These are phyloP conservation scores for Patellifolia procumbens DNA, from an alignment of 179 eudicot species.

Conservation along the genomic window DNA sequence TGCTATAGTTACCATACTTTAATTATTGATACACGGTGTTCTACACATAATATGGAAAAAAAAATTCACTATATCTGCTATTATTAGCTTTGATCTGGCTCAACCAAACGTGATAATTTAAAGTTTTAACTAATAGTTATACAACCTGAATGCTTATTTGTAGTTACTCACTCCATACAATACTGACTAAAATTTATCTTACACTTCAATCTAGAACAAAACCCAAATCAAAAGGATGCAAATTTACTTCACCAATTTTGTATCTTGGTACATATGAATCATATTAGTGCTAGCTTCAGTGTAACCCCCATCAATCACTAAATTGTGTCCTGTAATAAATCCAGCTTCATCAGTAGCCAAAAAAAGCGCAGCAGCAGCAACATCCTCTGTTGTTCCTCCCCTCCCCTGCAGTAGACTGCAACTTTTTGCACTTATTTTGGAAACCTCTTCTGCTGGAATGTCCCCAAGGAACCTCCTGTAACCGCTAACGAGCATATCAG, in stretches of 20 bases:
- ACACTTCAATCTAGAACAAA: neutral
- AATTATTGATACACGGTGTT: no score
- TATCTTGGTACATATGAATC: constrained; percentile 45
- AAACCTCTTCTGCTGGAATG: constrained; percentile 49
- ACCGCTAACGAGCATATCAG: constrained; percentile 67
- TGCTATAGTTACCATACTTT: no score
- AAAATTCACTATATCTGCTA: no score
- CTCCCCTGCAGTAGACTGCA: constrained; percentile 63
- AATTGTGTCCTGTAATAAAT: constrained; percentile 75
- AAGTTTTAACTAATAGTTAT: neutral
- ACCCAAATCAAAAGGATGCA: neutral
- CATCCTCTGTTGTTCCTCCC: constrained; percentile 59
- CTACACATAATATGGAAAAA: no score
- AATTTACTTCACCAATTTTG: constrained; percentile 1
- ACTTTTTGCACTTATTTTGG: constrained; percentile 42
- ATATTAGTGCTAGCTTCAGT: constrained; percentile 41
- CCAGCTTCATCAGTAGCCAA: constrained; percentile 69
- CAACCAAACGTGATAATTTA: neutral
- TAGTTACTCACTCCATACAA: neutral
- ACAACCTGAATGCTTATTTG: neutral
- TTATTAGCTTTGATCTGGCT: neutral
- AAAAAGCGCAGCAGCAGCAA: constrained; percentile 66
- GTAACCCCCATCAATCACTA: constrained; percentile 79
- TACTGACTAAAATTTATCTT: neutral
- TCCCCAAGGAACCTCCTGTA: constrained; percentile 36